Percentiles rank a stretch among this genome's conserved stretches.
Conservation (phyloP, 148 eudicot species). For the Rheum nobile region DNA sequence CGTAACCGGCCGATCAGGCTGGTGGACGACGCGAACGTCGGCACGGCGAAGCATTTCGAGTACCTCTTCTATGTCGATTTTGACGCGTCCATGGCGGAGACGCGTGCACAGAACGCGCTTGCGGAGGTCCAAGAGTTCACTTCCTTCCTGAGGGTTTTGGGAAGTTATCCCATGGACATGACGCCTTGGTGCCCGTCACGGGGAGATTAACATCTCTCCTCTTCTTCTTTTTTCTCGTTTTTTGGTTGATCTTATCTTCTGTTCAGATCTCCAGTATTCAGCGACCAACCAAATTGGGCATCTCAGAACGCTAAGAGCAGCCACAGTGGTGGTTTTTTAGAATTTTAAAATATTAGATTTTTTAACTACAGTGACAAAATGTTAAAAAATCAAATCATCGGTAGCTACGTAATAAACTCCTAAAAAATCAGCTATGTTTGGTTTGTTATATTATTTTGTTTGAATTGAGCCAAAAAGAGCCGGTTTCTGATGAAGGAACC, state of each 20-base stretch:
- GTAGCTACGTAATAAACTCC: no score
- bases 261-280: neutral
- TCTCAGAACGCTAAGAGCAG: no score
- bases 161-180: conserved; percentile 98
- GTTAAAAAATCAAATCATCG: no score
- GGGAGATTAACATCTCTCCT: conserved; percentile 16
- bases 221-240: neutral
- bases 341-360: no score
- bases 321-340: no score
- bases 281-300: neutral
- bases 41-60: conserved; percentile 95
- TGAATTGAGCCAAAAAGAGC: no score
- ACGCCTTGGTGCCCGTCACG: conserved; percentile 68
- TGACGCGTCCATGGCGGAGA: conserved; percentile 92
- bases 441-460: no score
- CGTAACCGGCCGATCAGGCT: conserved; percentile 67
- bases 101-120: conserved; percentile 84
- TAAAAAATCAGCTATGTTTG: no score
- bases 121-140: conserved; percentile 98
- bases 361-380: no score
- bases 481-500: no score
- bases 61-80: conserved; percentile 96
- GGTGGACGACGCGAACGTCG: conserved; percentile 73
- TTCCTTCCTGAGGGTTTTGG: conserved; percentile 78
- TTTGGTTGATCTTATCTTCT: neutral